Evolutionary conservation across 352 stramenopile species (phyloP), one percentile per base, ranked within the genome.

Genomic region (Phytopythium delawarense): DNA sequence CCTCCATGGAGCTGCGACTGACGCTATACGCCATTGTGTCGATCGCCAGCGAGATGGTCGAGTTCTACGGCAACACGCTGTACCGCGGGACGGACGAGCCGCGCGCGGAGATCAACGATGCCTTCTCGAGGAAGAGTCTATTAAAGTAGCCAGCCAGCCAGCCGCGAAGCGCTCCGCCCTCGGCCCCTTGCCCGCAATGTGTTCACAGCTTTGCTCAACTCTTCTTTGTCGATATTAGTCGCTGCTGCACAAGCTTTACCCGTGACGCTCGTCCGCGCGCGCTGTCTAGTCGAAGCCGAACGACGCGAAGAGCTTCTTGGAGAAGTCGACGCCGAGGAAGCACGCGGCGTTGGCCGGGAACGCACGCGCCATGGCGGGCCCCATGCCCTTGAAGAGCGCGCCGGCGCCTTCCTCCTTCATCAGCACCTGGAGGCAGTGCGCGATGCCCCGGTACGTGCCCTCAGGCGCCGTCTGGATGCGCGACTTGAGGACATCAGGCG

Each of bases 281-380:
- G 32, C 35, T 23, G 32, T 70, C 51, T 89, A 94, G 69, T 93
- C 88, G 62, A 93, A 75, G 46, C 84, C 87, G 21, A 92, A 80
- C 60, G 72, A 80, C 50, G 66, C 76, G 34, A 95, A 69, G 63
- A 90, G 84, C 71, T 92, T 93, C 70, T 92, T 91, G 46, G 87
- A 95, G 66, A 94, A 90, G 66, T 95, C 87, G 20, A 95, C 82
- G 49, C 87, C 87, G 1, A 95, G 68, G 72, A 99, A 99, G 73
- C 97, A 99, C 8, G 96, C 94, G 9, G 97, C 97, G 67, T 98
- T 98, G 16, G 96, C 96, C 25, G 84, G 84, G 79, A 99, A 99
- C 16, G 97, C 97, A 65, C 90, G 88, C 13, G 92, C 90, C 78
- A 99, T 92, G 34, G 96, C 96, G 42, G 97, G 96, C 25, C 88